Base-by-base conservation (phyloP, 768 basidiomycete genomes). In the Tulasnella sp. region DNA sequence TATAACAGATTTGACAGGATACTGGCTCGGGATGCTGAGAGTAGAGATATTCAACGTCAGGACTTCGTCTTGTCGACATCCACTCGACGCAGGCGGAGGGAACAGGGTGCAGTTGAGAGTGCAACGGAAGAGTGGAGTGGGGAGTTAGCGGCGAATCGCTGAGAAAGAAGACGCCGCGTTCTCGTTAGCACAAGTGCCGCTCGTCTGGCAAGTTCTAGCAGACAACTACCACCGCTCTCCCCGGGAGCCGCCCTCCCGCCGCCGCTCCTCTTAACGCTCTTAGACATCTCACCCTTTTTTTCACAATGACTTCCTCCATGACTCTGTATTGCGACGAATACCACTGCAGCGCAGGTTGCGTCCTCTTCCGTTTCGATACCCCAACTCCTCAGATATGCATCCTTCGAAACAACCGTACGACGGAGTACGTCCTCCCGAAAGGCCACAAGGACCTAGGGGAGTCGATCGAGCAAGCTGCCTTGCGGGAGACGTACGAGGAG, bases 401-500 rank as follows among this genome's bases (percentile, higher is more conserved):
- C 44, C 81, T 87, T 12, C 83, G 82, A 72, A 84, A 86, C 58
- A 81, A 77, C 46, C 80, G 80, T 2, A 83, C 85, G 41, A 73
- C 84, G 37, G 85, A 87, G 72, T 87, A 85, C 82, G 82, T 91
- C 7, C 88, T 92, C 18, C 90, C 92, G 46, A 92, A 92, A 81
- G 92, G 91, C 22, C 83, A 76, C 40, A 82, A 82, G 37, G 90
- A 92, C 83, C 83, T 86, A 31, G 89, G 89, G 1, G 92, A 92
- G 84, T 85, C 86, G 7, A 85, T 91, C 24, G 88, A 89, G 78
- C 37, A 72, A 24, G 87, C 91, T 1, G 91, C 92, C 0, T 81
- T 91, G 7, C 87, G 92, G 24, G 92, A 93, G 85, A 91, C 91
- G 0, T 91, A 87, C 83, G 92, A 91, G 83, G 91, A 92, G 86